These are phyloP conservation scores for Gaultheria prostrata DNA, from an alignment of 148 eudicot species.

Conservation along the genomic window DNA sequence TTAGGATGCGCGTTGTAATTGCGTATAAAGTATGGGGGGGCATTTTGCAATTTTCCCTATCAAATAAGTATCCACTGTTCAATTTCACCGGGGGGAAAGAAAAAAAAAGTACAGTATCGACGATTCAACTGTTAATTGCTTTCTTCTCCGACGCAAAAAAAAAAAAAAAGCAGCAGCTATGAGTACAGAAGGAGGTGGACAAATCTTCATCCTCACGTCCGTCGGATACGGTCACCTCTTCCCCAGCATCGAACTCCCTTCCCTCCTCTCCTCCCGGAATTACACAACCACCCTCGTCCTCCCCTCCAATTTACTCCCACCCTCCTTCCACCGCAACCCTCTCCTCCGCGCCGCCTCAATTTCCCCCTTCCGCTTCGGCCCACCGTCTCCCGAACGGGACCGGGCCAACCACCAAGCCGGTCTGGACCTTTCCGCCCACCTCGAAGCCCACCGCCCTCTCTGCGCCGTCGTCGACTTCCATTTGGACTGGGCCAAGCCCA, in stretches of 20 bases:
- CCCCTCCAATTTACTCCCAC: constrained; percentile 12
- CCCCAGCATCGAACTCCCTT: constrained; percentile 17
- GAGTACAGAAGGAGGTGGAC: not conserved
- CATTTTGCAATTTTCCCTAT: no score
- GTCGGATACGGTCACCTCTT: constrained; percentile 18
- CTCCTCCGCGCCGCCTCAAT: constrained; percentile 5
- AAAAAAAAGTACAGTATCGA: no score
- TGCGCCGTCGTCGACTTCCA: constrained; percentile 16
- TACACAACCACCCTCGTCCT: constrained; percentile 12
- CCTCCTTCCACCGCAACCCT: constrained; percentile 12
- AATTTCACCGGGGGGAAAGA: no score
- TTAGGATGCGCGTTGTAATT: no score
- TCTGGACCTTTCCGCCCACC: not conserved
- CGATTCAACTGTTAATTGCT: no score
- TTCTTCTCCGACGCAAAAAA: no score
- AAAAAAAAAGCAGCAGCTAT: not conserved
- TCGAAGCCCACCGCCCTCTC: not conserved
- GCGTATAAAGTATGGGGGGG: no score
- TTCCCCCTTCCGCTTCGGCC: not conserved
- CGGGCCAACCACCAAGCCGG: not conserved
- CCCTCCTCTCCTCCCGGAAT: constrained; percentile 9
- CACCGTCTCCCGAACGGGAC: not conserved
- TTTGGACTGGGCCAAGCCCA: not conserved
- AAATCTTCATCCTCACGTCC: constrained; percentile 12
- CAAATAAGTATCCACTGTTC: no score